Percentiles rank a stretch among this genome's conserved stretches.
Evolutionary conservation across 176 grass and related monocot species (phyloP).

Genomic region (Oropetium thomaeum): DNA sequence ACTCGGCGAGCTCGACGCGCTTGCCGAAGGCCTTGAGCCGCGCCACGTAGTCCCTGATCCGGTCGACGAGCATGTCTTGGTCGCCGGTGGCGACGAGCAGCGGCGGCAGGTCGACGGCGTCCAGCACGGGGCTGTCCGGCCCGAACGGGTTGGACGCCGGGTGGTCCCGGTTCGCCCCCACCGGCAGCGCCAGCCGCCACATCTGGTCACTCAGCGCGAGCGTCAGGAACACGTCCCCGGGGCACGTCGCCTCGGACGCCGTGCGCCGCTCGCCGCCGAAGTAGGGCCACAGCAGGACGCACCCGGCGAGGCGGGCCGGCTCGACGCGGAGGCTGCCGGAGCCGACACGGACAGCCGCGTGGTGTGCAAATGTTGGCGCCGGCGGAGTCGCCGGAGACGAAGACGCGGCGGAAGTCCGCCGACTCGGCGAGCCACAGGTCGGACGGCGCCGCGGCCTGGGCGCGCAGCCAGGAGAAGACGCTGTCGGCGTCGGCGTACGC

Average conservation of each 20-base stretch:
- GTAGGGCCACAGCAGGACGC: slow-evolving; percentile 53
- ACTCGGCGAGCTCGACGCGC: slow-evolving; percentile 52
- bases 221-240: slow-evolving; percentile 40
- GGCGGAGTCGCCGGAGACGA: slow-evolving; percentile 63
- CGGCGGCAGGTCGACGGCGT: slow-evolving; percentile 19
- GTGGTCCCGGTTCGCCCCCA: slow-evolving; percentile 50
- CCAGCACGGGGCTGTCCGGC: slow-evolving; percentile 30
- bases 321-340: slow-evolving; percentile 5
- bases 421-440: slow-evolving; percentile 54
- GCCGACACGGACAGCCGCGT: slow-evolving; percentile 30
- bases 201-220: slow-evolving; percentile 51
- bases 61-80: slow-evolving; percentile 55
- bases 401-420: slow-evolving; percentile 46
- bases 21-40: slow-evolving; percentile 35
- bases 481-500: slow-evolving; percentile 37
- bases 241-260: slow-evolving; percentile 45
- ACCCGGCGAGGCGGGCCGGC: slow-evolving; percentile 32
- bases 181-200: slow-evolving; percentile 68
- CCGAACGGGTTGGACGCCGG: slow-evolving; percentile 64
- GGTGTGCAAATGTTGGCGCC: slow-evolving; percentile 60
- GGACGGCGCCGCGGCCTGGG: not conserved
- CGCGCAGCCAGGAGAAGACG: slow-evolving; percentile 44
- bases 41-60: slow-evolving; percentile 52
- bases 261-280: slow-evolving; percentile 54
- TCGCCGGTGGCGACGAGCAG: slow-evolving; percentile 49